Conservation (phyloP, 345 rosid species). For the Murraya paniculata region DNA sequence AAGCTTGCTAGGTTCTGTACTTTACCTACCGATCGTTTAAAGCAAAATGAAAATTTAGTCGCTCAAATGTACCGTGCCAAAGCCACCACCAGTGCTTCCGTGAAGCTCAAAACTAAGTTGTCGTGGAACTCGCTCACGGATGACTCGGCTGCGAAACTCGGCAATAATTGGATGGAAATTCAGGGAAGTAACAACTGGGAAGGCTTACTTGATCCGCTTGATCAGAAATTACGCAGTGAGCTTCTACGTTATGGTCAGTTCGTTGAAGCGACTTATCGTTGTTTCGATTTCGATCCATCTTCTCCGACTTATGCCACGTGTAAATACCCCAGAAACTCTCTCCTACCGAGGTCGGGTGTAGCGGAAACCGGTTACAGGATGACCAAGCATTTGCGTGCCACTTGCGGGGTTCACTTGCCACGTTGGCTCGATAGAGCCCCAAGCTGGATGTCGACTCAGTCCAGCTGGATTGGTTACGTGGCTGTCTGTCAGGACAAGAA, state of each 20-base stretch:
- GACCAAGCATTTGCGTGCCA: slow-evolving; percentile 47
- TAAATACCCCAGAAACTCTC: slow-evolving; percentile 32
- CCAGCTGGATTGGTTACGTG: slow-evolving; percentile 73
- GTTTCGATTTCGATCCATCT: slow-evolving; percentile 49
- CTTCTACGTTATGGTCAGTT: slow-evolving; percentile 58
- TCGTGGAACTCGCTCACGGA: slow-evolving; percentile 4
- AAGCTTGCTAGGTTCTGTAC: not conserved
- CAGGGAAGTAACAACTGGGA: slow-evolving; percentile 60
- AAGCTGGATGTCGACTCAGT: slow-evolving; percentile 43
- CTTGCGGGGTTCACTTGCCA: slow-evolving; percentile 48
- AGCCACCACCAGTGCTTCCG: not conserved
- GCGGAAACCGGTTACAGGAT: slow-evolving; percentile 36
- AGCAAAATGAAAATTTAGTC: not conserved
- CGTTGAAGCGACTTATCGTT: slow-evolving; percentile 50
- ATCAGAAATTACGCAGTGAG: slow-evolving; percentile 47
- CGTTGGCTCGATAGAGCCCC: slow-evolving; percentile 41
- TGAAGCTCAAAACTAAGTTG: slow-evolving; percentile 2
- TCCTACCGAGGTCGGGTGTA: slow-evolving; percentile 32
- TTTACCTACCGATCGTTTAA: not conserved
- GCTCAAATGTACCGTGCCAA: not conserved
- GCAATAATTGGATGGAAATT: slow-evolving; percentile 47
- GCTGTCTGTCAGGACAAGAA: slow-evolving; percentile 57
- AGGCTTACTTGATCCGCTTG: slow-evolving; percentile 62
- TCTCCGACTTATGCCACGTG: slow-evolving; percentile 42
- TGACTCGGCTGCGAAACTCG: slow-evolving; percentile 20